Evolutionary conservation across 1,139 yeast genomes (phyloP).

Genomic region (Candida freyschussii): DNA sequence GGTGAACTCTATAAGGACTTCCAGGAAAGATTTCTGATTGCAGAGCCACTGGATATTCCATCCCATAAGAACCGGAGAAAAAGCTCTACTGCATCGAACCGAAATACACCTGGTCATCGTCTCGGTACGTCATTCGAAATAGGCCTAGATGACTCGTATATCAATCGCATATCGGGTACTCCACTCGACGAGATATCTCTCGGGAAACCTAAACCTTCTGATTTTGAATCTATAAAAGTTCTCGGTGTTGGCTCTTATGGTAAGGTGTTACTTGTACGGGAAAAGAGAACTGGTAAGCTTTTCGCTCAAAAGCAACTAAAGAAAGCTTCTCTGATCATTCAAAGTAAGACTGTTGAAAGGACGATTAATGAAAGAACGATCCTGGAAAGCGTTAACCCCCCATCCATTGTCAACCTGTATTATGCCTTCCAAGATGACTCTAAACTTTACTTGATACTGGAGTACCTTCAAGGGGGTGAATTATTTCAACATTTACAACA

Average conservation of each 20-base stretch:
- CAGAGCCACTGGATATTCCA: slow-evolving; percentile 18
- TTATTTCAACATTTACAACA: slow-evolving; percentile 73
- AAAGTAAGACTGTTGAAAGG: slow-evolving; percentile 27
- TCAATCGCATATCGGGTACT: slow-evolving; percentile 11
- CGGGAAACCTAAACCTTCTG: slow-evolving; percentile 38
- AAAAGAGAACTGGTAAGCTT: slow-evolving; percentile 55
- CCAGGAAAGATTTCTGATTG: slow-evolving; percentile 15
- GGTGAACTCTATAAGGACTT: slow-evolving; percentile 16
- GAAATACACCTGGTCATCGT: slow-evolving; percentile 31
- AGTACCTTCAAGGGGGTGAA: slow-evolving; percentile 93
- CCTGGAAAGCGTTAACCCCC: slow-evolving; percentile 68
- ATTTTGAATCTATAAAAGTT: slow-evolving; percentile 74
- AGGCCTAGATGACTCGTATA: slow-evolving; percentile 35
- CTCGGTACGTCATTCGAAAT: slow-evolving; percentile 46
- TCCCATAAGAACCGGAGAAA: slow-evolving; percentile 19
- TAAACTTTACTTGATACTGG: slow-evolving; percentile 74
- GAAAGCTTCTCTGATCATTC: slow-evolving; percentile 65
- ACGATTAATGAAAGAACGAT: slow-evolving; percentile 52
- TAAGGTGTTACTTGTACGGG: slow-evolving; percentile 75
- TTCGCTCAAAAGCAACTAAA: slow-evolving; percentile 88
- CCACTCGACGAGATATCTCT: neutral
- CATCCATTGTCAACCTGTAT: slow-evolving; percentile 80
- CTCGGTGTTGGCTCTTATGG: slow-evolving; percentile 94
- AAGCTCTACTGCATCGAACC: slow-evolving; percentile 32
- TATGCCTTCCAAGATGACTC: slow-evolving; percentile 86